Conservation (phyloP, 768 basidiomycete genomes). For the Astraeus odoratus region DNA sequence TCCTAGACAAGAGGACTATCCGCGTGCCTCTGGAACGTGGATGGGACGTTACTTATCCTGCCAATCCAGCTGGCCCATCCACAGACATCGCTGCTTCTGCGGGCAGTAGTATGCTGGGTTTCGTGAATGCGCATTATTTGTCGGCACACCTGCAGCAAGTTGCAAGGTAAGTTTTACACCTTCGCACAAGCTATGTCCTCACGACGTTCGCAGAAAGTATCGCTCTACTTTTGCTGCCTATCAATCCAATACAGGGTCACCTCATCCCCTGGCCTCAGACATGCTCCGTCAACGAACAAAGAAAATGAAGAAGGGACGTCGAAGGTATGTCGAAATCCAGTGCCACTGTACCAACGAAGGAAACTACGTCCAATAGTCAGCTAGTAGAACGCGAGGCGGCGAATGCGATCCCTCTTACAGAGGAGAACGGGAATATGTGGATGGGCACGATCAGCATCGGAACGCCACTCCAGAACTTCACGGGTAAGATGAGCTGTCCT, state of each 20-base stretch:
- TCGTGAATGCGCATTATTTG: conserved; percentile 9
- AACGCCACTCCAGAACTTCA: conserved; percentile 37
- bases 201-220: conserved; percentile 32
- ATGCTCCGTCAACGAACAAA: not conserved
- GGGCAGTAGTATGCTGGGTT: not conserved
- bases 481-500: conserved; percentile 23
- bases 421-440: conserved; percentile 37
- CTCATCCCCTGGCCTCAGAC: conserved; percentile 27
- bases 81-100: too few species aligned
- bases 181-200: conserved; percentile 36
- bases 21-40: conserved; percentile 21
- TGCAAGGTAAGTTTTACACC: conserved; percentile 12
- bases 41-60: conserved; percentile 6
- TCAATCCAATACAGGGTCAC: conserved; percentile 37
- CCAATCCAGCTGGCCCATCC: too few species aligned
- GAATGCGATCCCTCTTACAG: conserved; percentile 27
- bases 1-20: conserved; percentile 2
- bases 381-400: conserved; percentile 11
- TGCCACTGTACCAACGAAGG: too few species aligned
- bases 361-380: not conserved
- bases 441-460: conserved; percentile 41
- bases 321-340: not conserved
- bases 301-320: conserved; percentile 7
- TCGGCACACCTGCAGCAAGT: conserved; percentile 11
- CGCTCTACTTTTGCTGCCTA: conserved; percentile 36